Conservation (phyloP, 2,329 filamentous ascomycete genomes). For the Curvularia spicifera region DNA sequence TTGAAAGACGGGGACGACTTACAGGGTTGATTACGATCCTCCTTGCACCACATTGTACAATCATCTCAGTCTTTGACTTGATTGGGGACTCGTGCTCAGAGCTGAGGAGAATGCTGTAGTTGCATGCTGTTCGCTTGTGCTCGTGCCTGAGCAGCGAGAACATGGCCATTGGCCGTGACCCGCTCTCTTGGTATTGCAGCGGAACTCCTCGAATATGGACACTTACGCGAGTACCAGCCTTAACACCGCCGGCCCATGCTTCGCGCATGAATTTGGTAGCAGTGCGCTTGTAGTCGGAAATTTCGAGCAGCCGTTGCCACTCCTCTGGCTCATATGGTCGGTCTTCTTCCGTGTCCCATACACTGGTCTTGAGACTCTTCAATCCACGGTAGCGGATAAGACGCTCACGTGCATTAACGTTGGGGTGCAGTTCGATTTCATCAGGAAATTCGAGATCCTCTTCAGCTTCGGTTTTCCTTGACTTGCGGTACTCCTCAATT, state of each 20-base stretch:
- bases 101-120: conserved; percentile 86
- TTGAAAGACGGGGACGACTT: conserved; percentile 13
- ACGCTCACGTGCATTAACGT: conserved; percentile 84
- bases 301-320: conserved; percentile 83
- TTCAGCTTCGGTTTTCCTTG: conserved; percentile 78
- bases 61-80: conserved; percentile 89
- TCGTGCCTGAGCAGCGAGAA: conserved; percentile 93
- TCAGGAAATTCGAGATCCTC: conserved; percentile 97
- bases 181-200: conserved; percentile 59
- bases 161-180: conserved; percentile 69
- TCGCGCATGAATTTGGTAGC: conserved; percentile 79
- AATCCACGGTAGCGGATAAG: conserved; percentile 86
- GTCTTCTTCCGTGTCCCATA: conserved; percentile 90
- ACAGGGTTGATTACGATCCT: conserved; percentile 82
- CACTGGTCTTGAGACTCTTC: conserved; percentile 86
- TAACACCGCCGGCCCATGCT: conserved; percentile 85
- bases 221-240: conserved; percentile 80
- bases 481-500: conserved; percentile 79
- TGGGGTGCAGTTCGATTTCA: conserved; percentile 91
- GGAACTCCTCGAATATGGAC: conserved; percentile 73
- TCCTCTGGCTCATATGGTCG: conserved; percentile 85
- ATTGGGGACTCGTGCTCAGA: conserved; percentile 77
- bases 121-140: conserved; percentile 85
- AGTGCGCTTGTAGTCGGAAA: conserved; percentile 88
- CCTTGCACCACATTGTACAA: conserved; percentile 88